Base-by-base conservation (phyloP, 164 flowering plant species). In the Stephania cephalantha region DNA sequence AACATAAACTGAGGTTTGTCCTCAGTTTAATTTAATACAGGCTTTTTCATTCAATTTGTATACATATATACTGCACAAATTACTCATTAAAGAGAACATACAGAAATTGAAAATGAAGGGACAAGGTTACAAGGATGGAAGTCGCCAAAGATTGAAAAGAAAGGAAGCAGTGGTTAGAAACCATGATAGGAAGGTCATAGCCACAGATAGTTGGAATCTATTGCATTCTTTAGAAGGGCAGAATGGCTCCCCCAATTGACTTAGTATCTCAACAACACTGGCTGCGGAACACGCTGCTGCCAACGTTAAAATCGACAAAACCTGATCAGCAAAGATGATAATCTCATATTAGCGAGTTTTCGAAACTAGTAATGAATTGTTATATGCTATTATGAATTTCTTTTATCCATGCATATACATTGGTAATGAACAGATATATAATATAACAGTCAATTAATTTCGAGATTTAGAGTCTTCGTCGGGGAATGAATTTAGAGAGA, bases 121-220 rank as follows among this genome's bases (percentile, higher is more conserved):
- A 22, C 70, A 25, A 25, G 25, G 76, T 86, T 81, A 82, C 79
- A 84, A 77, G 30, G 89, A 78, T 2, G 94, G 91, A 11, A 90
- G 88, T 50, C 88, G 66, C 97, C 93, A 89, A 8, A 92, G 84
- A 77, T 92, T 92, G 82, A 82, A 84, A 71, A 92, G 88, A 67
- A 85, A 82, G 1, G 92, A 89, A 69, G 82, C 84, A 10, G 81
- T 31, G 7, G 88, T 86, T 44, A 92, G 77, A 78, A 90, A 82
- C 97, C 97, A 90, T 44, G 93, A 85, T 74, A 88, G 74, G 84
- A 90, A 90, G 42, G 95, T 95, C 90, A 88, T 86, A 30, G 87
- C 84, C 2, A 90, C 88, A 31, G 97, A 90, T 22, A 92, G 80
- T 75, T 87, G 90, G 80, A 89, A 90, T 80, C 92, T 85, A 67